Evolutionary conservation across 2,329 filamentous ascomycete genomes (phyloP).

Genomic region (Colletotrichum sp.): DNA sequence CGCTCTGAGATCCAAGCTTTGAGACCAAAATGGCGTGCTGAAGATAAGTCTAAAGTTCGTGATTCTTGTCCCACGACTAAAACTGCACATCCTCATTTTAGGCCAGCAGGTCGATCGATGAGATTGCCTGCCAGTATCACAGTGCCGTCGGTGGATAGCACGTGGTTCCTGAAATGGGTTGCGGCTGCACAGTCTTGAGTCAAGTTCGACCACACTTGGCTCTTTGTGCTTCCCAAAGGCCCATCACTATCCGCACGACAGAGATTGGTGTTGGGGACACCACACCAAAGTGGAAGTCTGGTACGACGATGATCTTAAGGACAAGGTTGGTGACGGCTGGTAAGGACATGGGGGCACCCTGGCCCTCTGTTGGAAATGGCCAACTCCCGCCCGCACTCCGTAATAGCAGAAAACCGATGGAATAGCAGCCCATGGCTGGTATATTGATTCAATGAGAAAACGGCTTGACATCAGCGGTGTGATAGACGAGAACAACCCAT

Average conservation of each 20-base stretch:
- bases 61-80: not conserved
- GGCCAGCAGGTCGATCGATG: not conserved
- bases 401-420: not conserved
- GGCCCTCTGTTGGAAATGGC: not conserved
- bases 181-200: constrained; percentile 6
- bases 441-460: not conserved
- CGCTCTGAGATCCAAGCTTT: not conserved
- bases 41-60: not conserved
- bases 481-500: not conserved
- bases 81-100: not conserved
- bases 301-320: constrained; percentile 8
- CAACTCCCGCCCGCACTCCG: not conserved
- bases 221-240: not conserved
- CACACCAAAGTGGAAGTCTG: not conserved
- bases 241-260: not conserved
- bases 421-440: not conserved
- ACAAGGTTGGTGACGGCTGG: not conserved
- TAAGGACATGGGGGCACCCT: not conserved
- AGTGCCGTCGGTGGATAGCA: not conserved
- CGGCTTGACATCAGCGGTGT: not conserved
- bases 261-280: not conserved
- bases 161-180: not conserved
- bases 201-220: constrained; percentile 11
- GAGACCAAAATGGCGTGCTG: not conserved
- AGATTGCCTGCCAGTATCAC: not conserved